Evolutionary conservation across 140 eudicot genomes (phyloP).

Genomic region (Eryngium alpinum): DNA sequence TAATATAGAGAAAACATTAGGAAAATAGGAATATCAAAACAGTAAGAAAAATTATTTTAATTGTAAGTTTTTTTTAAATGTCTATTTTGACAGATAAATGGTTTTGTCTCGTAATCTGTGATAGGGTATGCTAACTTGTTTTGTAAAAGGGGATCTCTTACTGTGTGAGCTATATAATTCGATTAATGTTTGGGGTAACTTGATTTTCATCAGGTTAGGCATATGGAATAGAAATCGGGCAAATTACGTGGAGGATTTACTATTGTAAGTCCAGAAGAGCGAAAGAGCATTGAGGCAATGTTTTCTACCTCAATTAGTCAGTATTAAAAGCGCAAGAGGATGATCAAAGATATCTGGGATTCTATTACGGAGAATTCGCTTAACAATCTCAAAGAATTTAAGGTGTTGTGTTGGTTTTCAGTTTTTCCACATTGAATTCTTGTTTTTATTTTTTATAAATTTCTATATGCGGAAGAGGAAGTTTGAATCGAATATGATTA

Average conservation of each 20-base stretch:
- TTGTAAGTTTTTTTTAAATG: too few species aligned
- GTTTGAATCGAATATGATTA: conserved; percentile 90
- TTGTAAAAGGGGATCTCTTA: too few species aligned
- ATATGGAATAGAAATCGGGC: conserved; percentile 66
- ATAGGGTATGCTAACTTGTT: too few species aligned
- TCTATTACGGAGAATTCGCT: conserved; percentile 90
- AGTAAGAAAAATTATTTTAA: too few species aligned
- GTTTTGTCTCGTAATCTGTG: too few species aligned
- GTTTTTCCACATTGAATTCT: background rate
- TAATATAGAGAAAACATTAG: too few species aligned
- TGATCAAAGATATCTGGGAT: conserved; percentile 96
- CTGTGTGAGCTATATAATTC: too few species aligned
- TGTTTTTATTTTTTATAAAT: background rate
- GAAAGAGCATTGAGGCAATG: conserved; percentile 59
- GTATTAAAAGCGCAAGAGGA: conserved; percentile 93
- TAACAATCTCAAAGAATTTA: conserved; percentile 66
- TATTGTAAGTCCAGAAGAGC: conserved; percentile 86
- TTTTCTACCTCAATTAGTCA: conserved; percentile 51
- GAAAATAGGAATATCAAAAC: too few species aligned
- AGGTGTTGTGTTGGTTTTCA: conserved; percentile 34
- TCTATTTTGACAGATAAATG: too few species aligned
- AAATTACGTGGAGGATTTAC: conserved; percentile 84
- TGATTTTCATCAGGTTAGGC: conserved; percentile 41
- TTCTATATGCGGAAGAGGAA: conserved; percentile 60
- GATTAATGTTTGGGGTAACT: too few species aligned